Evolutionary conservation across 176 grass and related monocot genomes (phyloP).

Genomic region (Musa acuminata): DNA sequence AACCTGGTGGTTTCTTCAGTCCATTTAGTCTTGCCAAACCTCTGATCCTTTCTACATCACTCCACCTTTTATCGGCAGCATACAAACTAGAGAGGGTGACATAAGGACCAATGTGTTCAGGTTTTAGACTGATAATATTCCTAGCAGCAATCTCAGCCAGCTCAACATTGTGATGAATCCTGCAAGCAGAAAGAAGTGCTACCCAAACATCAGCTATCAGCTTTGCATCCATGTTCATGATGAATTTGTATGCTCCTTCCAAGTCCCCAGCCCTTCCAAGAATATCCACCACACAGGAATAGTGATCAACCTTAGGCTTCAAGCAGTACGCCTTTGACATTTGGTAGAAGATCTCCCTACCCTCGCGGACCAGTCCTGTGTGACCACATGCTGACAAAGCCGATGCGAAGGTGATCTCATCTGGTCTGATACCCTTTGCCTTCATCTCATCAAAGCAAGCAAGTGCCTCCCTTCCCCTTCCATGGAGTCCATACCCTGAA

Average conservation of each 20-base stretch:
- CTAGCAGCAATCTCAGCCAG: slow-evolving; percentile 26
- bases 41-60: slow-evolving; percentile 18
- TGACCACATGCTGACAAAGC: slow-evolving; percentile 54
- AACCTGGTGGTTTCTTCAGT: slow-evolving; percentile 23
- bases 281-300: slow-evolving; percentile 10
- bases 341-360: slow-evolving; percentile 35
- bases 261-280: slow-evolving; percentile 9
- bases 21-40: slow-evolving; percentile 9
- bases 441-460: slow-evolving; percentile 38
- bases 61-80: slow-evolving; percentile 22
- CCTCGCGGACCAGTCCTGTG: slow-evolving; percentile 40
- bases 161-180: slow-evolving; percentile 24
- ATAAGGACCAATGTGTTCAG: slow-evolving; percentile 21
- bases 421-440: slow-evolving; percentile 27
- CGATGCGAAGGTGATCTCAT: slow-evolving; percentile 41
- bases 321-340: slow-evolving; percentile 28
- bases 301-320: slow-evolving; percentile 24
- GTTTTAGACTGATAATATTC: slow-evolving; percentile 10
- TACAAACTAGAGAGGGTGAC: slow-evolving; percentile 23
- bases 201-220: slow-evolving; percentile 19
- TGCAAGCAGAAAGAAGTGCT: slow-evolving; percentile 25
- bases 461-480: slow-evolving; percentile 25
- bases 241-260: slow-evolving; percentile 8
- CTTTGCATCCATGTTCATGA: slow-evolving; percentile 14
- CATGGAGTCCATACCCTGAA: slow-evolving; percentile 40